Evolutionary conservation across 164 flowering plant species (phyloP).

Genomic region (Kalanchoe fedtschenkoi): DNA sequence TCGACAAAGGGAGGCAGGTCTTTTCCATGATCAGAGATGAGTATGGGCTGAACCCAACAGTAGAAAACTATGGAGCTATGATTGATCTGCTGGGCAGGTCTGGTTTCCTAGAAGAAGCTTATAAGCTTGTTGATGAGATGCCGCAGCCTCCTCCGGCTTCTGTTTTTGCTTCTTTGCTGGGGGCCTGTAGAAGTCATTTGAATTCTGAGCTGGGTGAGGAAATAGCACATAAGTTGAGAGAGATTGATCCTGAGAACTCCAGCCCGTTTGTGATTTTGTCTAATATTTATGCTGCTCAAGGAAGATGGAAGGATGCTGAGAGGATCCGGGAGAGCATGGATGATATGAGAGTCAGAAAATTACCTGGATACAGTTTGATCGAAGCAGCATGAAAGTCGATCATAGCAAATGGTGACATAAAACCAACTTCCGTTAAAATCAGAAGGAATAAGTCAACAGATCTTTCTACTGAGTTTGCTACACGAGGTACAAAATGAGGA

Average conservation of each 20-base stretch:
- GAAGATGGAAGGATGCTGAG: conserved; percentile 59
- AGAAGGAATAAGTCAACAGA: background rate
- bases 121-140: conserved; percentile 28
- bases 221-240: conserved; percentile 36
- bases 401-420: no score
- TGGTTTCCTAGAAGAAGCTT: conserved; percentile 51
- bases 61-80: conserved; percentile 47
- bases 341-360: conserved; percentile 32
- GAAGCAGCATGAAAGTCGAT: conserved; percentile 10
- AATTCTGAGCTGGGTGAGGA: conserved; percentile 50
- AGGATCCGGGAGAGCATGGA: conserved; percentile 39
- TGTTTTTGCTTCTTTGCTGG: conserved; percentile 49
- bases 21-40: conserved; percentile 38
- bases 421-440: no score
- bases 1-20: conserved; percentile 41
- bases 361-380: conserved; percentile 37
- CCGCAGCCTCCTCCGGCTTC: conserved; percentile 36
- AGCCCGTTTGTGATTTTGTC: conserved; percentile 48
- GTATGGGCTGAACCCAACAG: conserved; percentile 36
- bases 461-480: background rate
- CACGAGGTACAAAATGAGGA: background rate
- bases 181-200: conserved; percentile 38
- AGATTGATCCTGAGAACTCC: conserved; percentile 53
- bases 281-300: conserved; percentile 50
- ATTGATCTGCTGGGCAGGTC: conserved; percentile 61